phyloP scores from a whole-genome alignment of 495 filamentous ascomycete genomes.

The Daldinia childiae region DNA sequence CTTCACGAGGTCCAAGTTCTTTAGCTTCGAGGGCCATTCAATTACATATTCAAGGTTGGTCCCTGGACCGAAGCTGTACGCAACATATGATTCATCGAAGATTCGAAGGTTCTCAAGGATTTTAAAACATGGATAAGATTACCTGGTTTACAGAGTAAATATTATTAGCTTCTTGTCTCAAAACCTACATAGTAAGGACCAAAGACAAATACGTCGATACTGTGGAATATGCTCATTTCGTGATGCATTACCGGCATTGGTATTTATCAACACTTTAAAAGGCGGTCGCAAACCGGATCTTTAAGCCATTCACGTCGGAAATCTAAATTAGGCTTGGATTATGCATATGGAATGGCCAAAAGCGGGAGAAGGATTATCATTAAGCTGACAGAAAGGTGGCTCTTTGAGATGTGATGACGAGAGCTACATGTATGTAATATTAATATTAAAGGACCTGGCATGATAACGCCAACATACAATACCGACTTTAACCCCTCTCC shows the following conservation, averaged over 20 bases:
- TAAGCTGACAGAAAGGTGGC: slow-evolving; percentile 26
- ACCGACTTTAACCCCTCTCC: slow-evolving; percentile 6
- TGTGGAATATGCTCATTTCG: neutral
- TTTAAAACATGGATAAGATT: neutral
- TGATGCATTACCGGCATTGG: neutral
- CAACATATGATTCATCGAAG: neutral
- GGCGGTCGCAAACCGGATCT: slow-evolving; percentile 15
- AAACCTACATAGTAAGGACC: neutral
- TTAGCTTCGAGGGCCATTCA: slow-evolving; percentile 2
- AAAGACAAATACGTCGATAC: neutral
- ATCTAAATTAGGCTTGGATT: slow-evolving; percentile 28
- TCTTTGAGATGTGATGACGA: slow-evolving; percentile 27
- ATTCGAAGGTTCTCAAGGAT: neutral
- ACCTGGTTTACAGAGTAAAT: neutral
- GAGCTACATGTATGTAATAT: slow-evolving; percentile 31
- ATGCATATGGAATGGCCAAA: slow-evolving; percentile 12
- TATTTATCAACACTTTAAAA: neutral
- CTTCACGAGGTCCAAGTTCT: slow-evolving; percentile 8
- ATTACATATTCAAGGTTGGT: neutral
- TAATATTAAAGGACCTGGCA: slow-evolving; percentile 37
- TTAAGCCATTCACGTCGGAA: neutral
- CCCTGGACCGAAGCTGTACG: neutral
- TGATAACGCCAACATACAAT: slow-evolving; percentile 18
- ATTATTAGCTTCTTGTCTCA: neutral
- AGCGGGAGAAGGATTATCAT: slow-evolving; percentile 28